A percentile compares a stretch with the other conserved stretches of the same genome.
Evolutionary conservation across 352 stramenopile genomes (phyloP).

Genomic region (Phytophthora melonis): DNA sequence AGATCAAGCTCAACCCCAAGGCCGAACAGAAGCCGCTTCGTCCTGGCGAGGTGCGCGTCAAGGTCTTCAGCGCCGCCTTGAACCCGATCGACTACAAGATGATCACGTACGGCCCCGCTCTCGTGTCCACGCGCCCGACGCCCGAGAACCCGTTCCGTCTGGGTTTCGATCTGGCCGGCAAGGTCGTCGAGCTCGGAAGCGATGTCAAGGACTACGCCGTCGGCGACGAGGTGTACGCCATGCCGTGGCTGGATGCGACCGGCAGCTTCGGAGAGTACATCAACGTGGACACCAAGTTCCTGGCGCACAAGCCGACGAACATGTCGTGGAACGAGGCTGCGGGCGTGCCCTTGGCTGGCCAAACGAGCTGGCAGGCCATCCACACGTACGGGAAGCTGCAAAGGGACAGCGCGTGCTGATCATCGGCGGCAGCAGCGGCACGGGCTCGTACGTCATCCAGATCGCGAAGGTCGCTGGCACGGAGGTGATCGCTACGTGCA

Average conservation of each 20-base stretch:
- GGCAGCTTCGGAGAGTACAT: constrained; percentile 52
- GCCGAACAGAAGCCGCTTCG: constrained; percentile 27
- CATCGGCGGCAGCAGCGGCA: constrained; percentile 59
- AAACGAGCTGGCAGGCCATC: constrained; percentile 25
- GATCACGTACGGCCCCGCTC: neutral
- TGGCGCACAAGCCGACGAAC: constrained; percentile 52
- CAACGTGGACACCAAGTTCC: constrained; percentile 25
- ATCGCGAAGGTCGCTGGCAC: constrained; percentile 57
- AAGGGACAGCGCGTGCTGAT: constrained; percentile 52
- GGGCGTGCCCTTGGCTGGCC: constrained; percentile 32
- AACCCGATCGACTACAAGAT: constrained; percentile 48
- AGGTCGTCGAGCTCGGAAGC: constrained; percentile 42
- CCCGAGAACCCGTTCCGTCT: constrained; percentile 24
- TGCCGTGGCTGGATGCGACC: constrained; percentile 9
- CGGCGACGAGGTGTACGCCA: constrained; percentile 46
- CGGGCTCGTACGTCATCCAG: constrained; percentile 64
- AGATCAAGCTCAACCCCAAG: constrained; percentile 36
- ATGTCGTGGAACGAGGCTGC: constrained; percentile 51
- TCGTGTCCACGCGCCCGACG: constrained; percentile 7
- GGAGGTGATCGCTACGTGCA: constrained; percentile 45
- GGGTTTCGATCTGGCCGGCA: constrained; percentile 34
- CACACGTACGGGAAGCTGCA: constrained; percentile 38
- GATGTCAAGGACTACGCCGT: constrained; percentile 38
- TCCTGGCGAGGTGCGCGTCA: constrained; percentile 41
- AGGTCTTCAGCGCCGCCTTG: constrained; percentile 41